Percentiles rank a stretch among this genome's conserved stretches.
phyloP scores from a whole-genome alignment of 2,329 filamentous ascomycete genomes.

The Colletotrichum sansevieriae region DNA sequence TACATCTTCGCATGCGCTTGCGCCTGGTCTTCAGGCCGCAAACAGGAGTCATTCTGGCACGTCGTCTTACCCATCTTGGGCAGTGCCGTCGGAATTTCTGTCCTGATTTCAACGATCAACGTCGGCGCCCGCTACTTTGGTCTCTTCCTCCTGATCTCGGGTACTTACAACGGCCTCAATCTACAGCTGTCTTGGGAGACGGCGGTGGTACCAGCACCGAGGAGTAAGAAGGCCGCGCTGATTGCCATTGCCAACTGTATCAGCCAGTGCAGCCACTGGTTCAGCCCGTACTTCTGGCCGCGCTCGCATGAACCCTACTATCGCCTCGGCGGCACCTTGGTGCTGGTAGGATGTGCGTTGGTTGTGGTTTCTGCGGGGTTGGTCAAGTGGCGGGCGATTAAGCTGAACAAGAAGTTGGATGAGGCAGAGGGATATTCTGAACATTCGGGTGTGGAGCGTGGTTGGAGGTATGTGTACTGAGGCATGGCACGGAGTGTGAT shows the following conservation, averaged over 20 bases:
- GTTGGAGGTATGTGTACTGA: constrained; percentile 43
- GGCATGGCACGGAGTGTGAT: not conserved
- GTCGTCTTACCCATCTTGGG: constrained; percentile 50
- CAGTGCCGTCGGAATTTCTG: constrained; percentile 54
- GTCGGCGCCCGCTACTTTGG: constrained; percentile 58
- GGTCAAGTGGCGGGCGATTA: constrained; percentile 43
- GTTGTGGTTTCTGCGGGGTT: constrained; percentile 55
- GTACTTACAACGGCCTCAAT: constrained; percentile 55
- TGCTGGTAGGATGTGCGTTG: constrained; percentile 73
- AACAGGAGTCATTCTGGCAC: constrained; percentile 55
- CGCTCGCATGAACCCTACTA: constrained; percentile 46
- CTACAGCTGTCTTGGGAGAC: constrained; percentile 56
- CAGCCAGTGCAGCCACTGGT: constrained; percentile 54
- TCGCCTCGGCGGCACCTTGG: constrained; percentile 45
- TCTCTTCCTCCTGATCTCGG: constrained; percentile 54
- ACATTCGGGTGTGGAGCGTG: constrained; percentile 43
- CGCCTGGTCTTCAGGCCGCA: constrained; percentile 52
- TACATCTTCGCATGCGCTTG: constrained; percentile 52
- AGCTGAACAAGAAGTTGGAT: constrained; percentile 46
- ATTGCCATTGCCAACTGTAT: constrained; percentile 57
- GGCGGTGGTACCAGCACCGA: constrained; percentile 53
- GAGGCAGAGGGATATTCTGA: constrained; percentile 45
- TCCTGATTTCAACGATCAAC: constrained; percentile 54
- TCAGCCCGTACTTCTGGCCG: constrained; percentile 54
- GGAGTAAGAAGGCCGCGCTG: constrained; percentile 55